These are phyloP conservation scores for Pyrenopolyporus hunteri DNA, from an alignment of 495 filamentous ascomycete genomes.

Conservation along the genomic window DNA sequence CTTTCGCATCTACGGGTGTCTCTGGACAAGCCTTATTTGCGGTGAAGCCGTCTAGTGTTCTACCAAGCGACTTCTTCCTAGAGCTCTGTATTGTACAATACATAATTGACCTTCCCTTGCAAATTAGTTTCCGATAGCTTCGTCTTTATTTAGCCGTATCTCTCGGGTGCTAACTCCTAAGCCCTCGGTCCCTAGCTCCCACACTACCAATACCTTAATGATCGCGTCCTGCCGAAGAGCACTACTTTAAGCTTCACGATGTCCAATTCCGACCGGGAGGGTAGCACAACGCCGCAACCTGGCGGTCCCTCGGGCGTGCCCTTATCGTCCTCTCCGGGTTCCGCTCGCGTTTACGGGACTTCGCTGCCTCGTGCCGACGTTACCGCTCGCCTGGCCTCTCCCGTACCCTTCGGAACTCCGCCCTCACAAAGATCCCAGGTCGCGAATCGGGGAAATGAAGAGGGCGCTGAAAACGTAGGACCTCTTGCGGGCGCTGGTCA, in stretches of 20 bases:
- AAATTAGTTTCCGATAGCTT: slow-evolving; percentile 18
- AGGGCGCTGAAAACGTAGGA: slow-evolving; percentile 45
- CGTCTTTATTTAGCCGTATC: neutral
- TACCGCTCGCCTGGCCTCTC: slow-evolving; percentile 75
- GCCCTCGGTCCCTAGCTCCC: neutral
- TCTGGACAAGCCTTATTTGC: slow-evolving; percentile 1
- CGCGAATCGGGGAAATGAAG: slow-evolving; percentile 38
- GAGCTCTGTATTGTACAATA: no score
- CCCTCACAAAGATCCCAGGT: slow-evolving; percentile 45
- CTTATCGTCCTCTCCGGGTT: slow-evolving; percentile 55
- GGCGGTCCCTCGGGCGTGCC: slow-evolving; percentile 46
- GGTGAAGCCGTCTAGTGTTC: neutral
- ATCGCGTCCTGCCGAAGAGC: neutral
- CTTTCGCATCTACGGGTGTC: slow-evolving; percentile 19
- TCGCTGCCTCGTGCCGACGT: slow-evolving; percentile 67
- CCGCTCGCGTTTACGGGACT: slow-evolving; percentile 48
- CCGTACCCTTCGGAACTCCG: slow-evolving; percentile 61
- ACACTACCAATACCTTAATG: slow-evolving; percentile 21
- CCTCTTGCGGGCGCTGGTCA: slow-evolving; percentile 61
- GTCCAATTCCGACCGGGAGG: slow-evolving; percentile 38
- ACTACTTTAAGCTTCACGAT: slow-evolving; percentile 19
- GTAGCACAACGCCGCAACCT: slow-evolving; percentile 39
- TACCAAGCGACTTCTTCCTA: neutral
- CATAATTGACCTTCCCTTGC: slow-evolving; percentile 23
- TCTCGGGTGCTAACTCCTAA: slow-evolving; percentile 4